Base-by-base conservation (phyloP, 129 eudicot genomes). In the Chrysanthemum seticuspe region DNA sequence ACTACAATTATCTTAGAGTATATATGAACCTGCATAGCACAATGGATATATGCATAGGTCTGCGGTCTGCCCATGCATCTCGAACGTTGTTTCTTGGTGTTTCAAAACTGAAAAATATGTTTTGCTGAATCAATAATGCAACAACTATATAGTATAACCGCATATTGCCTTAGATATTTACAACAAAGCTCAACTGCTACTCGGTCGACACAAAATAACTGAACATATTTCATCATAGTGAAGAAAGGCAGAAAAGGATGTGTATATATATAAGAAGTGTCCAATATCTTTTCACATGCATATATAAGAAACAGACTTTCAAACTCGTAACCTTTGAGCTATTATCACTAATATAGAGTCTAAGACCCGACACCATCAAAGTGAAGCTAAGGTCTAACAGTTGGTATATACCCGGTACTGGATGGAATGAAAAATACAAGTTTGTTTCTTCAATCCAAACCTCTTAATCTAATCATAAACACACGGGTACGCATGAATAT, bases 381-480 rank as follows among this genome's bases (percentile, higher is more conserved):
- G 48, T 53, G 47, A 36, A 51, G 13, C 0, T 5, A 40, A 8
- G 47, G 47, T 74, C 44, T 36, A 18, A 53, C 55, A 0, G 3
- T 19, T 54, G 57, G 25, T 23, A 23, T 23, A 58, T 57, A 15
- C 6, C 3, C 3, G 13, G 10, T 68, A 53, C 56, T 50, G 25
- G 62, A 25, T 40, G 12, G 1, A 47, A 9, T 36, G 50, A 62
- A 31, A 52, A 1, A 51, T 61, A 75, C 13, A 7, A 14, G 53
- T 74, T 14, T 12, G 15, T 56, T 48, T 58, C 45, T 65, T 65
- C 9, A 65, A 72, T 57, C 23, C 36, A 77, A 31, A 21, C 4
- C 21, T 11, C 8, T 13, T 5, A 11, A 29, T 75, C 15, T 56
- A 76, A 47, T 45, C 63, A 52, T 73, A 47, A 9, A 73, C 78